Percentiles rank a stretch among this genome's conserved stretches.
phyloP scores from a whole-genome alignment of 345 rosid species.

The Populus davidiana region DNA sequence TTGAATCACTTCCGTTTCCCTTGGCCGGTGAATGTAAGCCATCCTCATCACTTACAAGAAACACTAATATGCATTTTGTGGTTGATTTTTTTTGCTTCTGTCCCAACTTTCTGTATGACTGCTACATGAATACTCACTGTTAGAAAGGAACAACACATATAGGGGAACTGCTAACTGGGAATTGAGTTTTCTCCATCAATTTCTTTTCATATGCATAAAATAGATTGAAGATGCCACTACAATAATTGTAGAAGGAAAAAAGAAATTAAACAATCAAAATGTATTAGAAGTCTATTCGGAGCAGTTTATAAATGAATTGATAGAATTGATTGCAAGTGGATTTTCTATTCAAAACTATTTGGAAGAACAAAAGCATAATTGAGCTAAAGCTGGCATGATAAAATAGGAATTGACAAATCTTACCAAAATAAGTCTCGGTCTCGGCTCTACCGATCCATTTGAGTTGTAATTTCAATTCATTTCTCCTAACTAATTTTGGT shows the following conservation, averaged over 20 bases:
- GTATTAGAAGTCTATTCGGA: not conserved
- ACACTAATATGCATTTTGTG: not conserved
- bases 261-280: not conserved
- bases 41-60: not conserved
- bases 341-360: not conserved
- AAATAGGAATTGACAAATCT: not conserved
- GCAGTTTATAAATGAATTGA: not conserved
- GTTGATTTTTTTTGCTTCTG: not conserved
- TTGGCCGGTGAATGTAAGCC: slow-evolving; percentile 66
- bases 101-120: not conserved
- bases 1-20: slow-evolving; percentile 43
- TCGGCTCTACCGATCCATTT: not conserved
- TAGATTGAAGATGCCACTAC: not conserved
- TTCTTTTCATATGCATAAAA: not conserved
- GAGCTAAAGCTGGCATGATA: not conserved
- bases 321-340: not conserved
- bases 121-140: not conserved
- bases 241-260: not conserved
- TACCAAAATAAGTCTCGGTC: not conserved
- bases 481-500: not conserved
- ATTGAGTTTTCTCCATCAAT: not conserved
- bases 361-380: not conserved
- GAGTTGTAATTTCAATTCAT: not conserved
- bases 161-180: not conserved
- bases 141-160: not conserved